Percentiles rank a stretch among this genome's conserved stretches.
Evolutionary conservation across 345 rosid genomes (phyloP).

Genomic region (Mallotus nudiflorus): DNA sequence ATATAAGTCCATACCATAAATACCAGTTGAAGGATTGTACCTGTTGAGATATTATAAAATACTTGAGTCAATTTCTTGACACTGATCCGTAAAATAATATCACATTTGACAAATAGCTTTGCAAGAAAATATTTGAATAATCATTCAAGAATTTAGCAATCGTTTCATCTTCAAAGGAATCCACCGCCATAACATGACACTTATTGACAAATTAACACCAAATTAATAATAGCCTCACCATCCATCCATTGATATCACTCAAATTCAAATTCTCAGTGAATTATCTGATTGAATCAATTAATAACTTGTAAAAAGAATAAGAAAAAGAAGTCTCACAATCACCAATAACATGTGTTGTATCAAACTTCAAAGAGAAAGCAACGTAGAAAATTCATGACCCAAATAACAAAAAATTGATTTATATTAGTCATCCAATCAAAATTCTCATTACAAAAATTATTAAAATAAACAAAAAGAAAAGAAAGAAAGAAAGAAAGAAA

Average conservation of each 20-base stretch:
- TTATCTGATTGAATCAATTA: too few relatives aligned
- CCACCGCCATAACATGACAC: slow-evolving; percentile 99
- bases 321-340: too few relatives aligned
- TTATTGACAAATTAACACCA: slow-evolving; percentile 19
- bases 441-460: too few relatives aligned
- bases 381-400: slow-evolving; percentile 12
- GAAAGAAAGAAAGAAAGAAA: not conserved
- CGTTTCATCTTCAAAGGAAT: slow-evolving; percentile 80
- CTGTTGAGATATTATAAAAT: slow-evolving; percentile 18
- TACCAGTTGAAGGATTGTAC: slow-evolving; percentile 72
- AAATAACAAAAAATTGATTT: slow-evolving; percentile 27
- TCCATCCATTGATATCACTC: too few relatives aligned
- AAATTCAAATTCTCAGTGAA: too few relatives aligned
- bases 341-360: slow-evolving; percentile 99
- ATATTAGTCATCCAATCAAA: slow-evolving; percentile 4
- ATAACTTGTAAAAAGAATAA: slow-evolving; percentile 6
- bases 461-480: not conserved
- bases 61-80: too few relatives aligned
- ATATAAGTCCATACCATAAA: slow-evolving; percentile 72
- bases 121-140: too few relatives aligned
- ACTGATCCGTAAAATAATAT: not conserved
- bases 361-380: slow-evolving; percentile 66
- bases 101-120: too few relatives aligned
- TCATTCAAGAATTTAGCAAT: slow-evolving; percentile 77
- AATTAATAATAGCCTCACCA: not conserved